A percentile compares a stretch with the other conserved stretches of the same genome.
Conservation (phyloP, 2,329 filamentous ascomycete genomes). For the Trichoderma aggressivum region DNA sequence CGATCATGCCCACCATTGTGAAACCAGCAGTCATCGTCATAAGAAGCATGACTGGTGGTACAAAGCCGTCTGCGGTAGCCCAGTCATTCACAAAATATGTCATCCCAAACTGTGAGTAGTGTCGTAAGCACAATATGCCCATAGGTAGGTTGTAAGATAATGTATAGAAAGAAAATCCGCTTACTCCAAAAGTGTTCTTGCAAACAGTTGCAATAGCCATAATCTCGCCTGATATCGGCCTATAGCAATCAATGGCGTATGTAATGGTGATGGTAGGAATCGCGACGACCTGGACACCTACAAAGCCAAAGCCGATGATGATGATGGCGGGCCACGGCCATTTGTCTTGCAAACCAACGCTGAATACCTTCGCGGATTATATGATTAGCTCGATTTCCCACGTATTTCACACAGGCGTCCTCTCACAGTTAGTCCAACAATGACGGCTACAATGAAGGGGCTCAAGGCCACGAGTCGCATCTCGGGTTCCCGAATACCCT, state of each 20-base stretch:
- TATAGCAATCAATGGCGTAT: neutral
- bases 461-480: neutral
- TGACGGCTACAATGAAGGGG: neutral
- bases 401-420: neutral
- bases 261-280: neutral
- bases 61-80: neutral
- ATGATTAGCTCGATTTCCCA: neutral
- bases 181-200: neutral
- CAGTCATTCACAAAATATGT: neutral
- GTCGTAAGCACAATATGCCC: neutral
- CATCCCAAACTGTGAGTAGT: neutral
- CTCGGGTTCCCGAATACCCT: neutral
- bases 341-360: neutral
- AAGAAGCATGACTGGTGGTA: neutral
- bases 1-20: neutral
- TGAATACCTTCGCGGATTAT: neutral
- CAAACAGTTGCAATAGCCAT: neutral
- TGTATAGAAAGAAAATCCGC: neutral
- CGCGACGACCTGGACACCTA: neutral
- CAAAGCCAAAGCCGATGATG: neutral
- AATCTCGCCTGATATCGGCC: neutral
- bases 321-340: neutral
- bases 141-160: neutral
- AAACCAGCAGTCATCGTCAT: neutral
- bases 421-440: neutral